These are phyloP conservation scores for Leersia perrieri DNA, from an alignment of 176 grass and related monocot genomes.

Conservation along the genomic window DNA sequence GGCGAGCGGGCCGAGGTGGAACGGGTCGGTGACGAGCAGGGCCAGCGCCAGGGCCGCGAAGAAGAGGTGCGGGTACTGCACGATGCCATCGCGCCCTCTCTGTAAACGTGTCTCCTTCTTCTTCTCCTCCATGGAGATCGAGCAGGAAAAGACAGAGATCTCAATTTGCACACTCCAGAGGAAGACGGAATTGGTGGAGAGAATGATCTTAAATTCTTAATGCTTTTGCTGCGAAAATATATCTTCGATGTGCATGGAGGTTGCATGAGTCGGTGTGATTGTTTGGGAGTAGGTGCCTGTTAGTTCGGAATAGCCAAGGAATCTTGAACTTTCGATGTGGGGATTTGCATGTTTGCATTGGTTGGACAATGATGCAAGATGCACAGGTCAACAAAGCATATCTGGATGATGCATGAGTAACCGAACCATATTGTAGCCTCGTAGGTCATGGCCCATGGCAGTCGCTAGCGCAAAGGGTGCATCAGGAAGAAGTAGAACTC, in stretches of 20 bases:
- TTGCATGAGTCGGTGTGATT: constrained; percentile 45
- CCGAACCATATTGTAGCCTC: too few relatives aligned
- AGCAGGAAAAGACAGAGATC: background rate
- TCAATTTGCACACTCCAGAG: constrained; percentile 16
- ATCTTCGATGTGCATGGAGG: constrained; percentile 35
- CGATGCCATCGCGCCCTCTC: constrained; percentile 42
- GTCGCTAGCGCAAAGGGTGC: background rate
- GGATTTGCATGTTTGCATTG: constrained; percentile 26
- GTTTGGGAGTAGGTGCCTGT: constrained; percentile 68
- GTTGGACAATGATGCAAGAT: constrained; percentile 12
- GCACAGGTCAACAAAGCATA: constrained; percentile 34
- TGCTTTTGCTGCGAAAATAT: constrained; percentile 38
- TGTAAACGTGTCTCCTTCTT: background rate
- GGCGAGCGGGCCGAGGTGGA: constrained; percentile 56
- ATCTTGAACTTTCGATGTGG: background rate
- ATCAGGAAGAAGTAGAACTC: background rate
- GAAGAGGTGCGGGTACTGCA: constrained; percentile 61
- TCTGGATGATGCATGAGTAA: background rate
- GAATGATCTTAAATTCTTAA: constrained; percentile 40
- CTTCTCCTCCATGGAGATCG: constrained; percentile 51
- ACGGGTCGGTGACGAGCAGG: constrained; percentile 67
- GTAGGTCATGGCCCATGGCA: too few relatives aligned
- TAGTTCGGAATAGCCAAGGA: constrained; percentile 48
- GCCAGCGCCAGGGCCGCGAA: constrained; percentile 54
- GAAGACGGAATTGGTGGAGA: background rate